These are phyloP conservation scores for Bruguiera sexangula DNA, from an alignment of 345 rosid genomes.

Conservation along the genomic window DNA sequence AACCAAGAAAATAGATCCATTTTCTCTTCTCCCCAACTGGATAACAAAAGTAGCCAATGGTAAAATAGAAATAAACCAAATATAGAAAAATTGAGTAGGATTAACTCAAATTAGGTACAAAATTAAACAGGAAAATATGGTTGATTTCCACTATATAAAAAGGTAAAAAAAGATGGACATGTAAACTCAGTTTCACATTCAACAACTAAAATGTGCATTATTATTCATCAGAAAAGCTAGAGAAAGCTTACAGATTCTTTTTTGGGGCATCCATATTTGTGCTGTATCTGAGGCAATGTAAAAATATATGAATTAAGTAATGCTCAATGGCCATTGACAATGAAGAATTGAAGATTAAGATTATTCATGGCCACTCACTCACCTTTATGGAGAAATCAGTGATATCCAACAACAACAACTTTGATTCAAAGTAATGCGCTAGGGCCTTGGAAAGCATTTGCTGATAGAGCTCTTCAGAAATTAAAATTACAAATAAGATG, in stretches of 20 bases:
- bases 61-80: too few species aligned
- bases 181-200: too few species aligned
- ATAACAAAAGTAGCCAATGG: too few species aligned
- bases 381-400: conserved; percentile 84
- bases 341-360: background rate
- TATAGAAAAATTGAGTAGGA: too few species aligned
- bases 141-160: too few species aligned
- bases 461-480: conserved; percentile 66
- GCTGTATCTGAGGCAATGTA: conserved; percentile 63
- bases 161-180: too few species aligned
- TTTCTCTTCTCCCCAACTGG: too few species aligned
- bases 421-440: conserved; percentile 74
- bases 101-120: too few species aligned
- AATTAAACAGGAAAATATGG: too few species aligned
- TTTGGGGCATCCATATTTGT: conserved; percentile 74
- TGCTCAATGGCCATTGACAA: background rate
- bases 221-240: background rate
- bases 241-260: conserved; percentile 62
- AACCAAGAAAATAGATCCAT: too few species aligned
- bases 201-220: too few species aligned
- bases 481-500: conserved; percentile 14
- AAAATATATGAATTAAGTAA: conserved; percentile 17
- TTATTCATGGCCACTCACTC: background rate
- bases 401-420: conserved; percentile 75
- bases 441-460: conserved; percentile 95